Evolutionary conservation across 2,329 filamentous ascomycete species (phyloP), one percentile per base, ranked within the genome.

Genomic region (Ophioceras dolichostomum): DNA sequence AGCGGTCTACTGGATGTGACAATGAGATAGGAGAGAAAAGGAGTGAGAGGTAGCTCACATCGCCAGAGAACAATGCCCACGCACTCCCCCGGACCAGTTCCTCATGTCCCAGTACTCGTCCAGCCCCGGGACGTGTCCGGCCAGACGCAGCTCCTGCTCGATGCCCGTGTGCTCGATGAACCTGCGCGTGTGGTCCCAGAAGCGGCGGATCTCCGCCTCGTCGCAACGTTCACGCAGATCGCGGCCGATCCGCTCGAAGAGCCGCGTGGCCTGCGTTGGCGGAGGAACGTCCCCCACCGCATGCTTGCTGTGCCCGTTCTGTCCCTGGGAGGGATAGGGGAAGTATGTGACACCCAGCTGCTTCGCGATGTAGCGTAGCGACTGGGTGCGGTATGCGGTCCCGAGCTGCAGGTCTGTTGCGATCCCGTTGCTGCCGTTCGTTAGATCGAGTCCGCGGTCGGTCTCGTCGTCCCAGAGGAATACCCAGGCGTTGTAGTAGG

Each of bases 381-480:
- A 45, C 29, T 18, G 28, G 18, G 10, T 29, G 13, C 44, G 41
- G 19, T 46, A 46, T 22, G 37, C 37, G n/a, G 36, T 38, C 5
- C 42, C 38, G 18, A 39, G 10, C 14, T 10, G 10, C 16, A 31
- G 10, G 26, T 34, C 34, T 5, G 18, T 8, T 10, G 21, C 27
- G 12, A 48, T 46, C 17, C 31, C 21, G 10, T 16, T 14, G 31
- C 17, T 19, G 19, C 9, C 28, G 18, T 13, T 5, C 4, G 10
- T 7, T 10, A 5, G 4, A 13, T 17, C 10, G 10, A 33, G 31
- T 13, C n/a, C 19, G 10, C 14, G 18, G 10, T 33, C 31, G 5
- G 19, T 22, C 12, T 33, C 40, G 21, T 48, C 46, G 34, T 48
- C 46, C 46, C 46, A 48, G 19, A 48, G 19, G 27, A 48, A 41